These are phyloP conservation scores for Thielaviopsis punctulata DNA, from an alignment of 2,329 filamentous ascomycete genomes.

Conservation along the genomic window DNA sequence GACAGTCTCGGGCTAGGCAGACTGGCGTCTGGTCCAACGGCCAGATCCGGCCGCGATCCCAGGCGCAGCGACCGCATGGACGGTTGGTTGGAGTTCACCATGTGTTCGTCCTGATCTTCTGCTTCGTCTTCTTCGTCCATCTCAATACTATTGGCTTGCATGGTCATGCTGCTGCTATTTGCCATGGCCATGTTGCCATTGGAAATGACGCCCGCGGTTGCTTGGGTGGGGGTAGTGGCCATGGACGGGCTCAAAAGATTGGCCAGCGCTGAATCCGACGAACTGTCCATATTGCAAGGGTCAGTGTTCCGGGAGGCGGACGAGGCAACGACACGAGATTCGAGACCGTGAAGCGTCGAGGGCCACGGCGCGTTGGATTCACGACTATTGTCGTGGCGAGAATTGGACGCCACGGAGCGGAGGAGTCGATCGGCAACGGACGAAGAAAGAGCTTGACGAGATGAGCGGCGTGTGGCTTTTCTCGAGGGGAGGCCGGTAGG, in stretches of 20 bases:
- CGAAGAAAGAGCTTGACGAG: slow-evolving; percentile 1
- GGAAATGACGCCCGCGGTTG: slow-evolving; percentile 51
- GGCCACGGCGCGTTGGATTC: neutral
- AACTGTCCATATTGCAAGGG: neutral
- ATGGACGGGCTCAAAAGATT: slow-evolving; percentile 22
- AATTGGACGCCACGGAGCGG: slow-evolving; percentile 1
- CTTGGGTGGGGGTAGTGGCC: slow-evolving; percentile 43
- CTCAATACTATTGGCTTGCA: too few relatives aligned
- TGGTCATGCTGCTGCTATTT: slow-evolving; percentile 29
- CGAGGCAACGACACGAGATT: slow-evolving; percentile 3
- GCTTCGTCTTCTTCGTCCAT: neutral
- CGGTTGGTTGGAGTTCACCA: neutral
- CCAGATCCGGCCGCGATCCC: slow-evolving; percentile 44
- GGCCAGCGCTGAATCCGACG: slow-evolving; percentile 13
- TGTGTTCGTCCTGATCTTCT: slow-evolving; percentile 13
- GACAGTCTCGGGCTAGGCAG: slow-evolving; percentile 89
- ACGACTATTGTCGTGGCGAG: neutral
- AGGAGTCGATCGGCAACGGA: neutral
- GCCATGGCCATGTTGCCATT: slow-evolving; percentile 31
- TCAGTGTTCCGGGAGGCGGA: neutral
- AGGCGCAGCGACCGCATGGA: slow-evolving; percentile 13
- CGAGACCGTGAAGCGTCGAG: slow-evolving; percentile 4
- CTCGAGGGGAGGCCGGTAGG: neutral
- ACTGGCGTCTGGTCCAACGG: slow-evolving; percentile 71
- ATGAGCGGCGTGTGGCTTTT: neutral